Evolutionary conservation across 2,329 filamentous ascomycete species (phyloP).

Genomic region (Aulographum hederae): DNA sequence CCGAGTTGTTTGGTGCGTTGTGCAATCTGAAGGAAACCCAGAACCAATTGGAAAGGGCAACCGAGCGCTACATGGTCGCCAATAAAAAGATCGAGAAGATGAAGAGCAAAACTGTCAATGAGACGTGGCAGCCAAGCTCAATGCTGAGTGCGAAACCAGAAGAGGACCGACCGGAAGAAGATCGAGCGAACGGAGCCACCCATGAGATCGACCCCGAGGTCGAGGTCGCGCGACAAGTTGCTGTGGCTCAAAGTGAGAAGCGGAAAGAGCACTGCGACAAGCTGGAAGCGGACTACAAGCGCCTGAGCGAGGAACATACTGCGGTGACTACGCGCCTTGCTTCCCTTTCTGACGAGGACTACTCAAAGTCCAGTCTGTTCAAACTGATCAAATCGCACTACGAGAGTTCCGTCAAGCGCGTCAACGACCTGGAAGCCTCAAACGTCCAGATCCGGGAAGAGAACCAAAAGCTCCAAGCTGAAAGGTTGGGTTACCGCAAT

Average conservation of each 20-base stretch:
- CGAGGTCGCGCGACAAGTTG: conserved; percentile 60
- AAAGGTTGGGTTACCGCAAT: conserved; percentile 64
- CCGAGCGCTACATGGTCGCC: conserved; percentile 80
- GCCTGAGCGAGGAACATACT: conserved; percentile 61
- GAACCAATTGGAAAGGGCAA: conserved; percentile 74
- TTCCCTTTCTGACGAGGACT: conserved; percentile 76
- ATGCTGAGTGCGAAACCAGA: conserved; percentile 1
- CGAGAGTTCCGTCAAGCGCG: conserved; percentile 78
- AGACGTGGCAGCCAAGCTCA: conserved; percentile 53
- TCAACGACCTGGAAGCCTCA: conserved; percentile 79
- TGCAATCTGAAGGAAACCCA: conserved; percentile 71
- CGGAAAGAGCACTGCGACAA: conserved; percentile 78
- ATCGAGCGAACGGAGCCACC: conserved; percentile 32
- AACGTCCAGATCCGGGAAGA: conserved; percentile 76
- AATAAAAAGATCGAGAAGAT: conserved; percentile 86
- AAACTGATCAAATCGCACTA: conserved; percentile 80
- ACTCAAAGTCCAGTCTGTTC: conserved; percentile 80
- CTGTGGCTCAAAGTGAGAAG: conserved; percentile 56
- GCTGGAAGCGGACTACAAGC: conserved; percentile 59
- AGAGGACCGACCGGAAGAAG: conserved; percentile 1
- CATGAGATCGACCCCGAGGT: conserved; percentile 40
- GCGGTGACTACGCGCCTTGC: conserved; percentile 49
- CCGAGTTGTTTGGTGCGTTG: conserved; percentile 56
- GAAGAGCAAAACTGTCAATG: conserved; percentile 77
- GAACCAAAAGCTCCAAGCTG: conserved; percentile 66